Conservation (phyloP, 2,329 filamentous ascomycete genomes). For the Akanthomyces lecanii region DNA sequence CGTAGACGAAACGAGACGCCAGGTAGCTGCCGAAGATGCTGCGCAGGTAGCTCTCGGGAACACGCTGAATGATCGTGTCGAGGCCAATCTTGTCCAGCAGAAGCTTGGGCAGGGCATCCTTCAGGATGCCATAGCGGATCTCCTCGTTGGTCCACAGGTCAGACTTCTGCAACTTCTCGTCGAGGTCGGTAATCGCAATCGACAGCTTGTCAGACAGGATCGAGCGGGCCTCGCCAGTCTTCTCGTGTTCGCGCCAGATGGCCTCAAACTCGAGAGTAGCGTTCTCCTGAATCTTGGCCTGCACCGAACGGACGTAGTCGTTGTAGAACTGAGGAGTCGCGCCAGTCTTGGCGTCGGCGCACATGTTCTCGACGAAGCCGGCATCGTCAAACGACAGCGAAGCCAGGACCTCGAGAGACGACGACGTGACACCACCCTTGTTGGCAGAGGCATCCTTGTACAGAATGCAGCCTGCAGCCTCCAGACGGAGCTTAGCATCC, state of each 20-base stretch:
- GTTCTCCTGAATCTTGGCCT: conserved; percentile 86
- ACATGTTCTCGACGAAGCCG: conserved; percentile 91
- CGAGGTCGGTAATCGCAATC: conserved; percentile 88
- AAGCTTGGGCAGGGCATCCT: conserved; percentile 79
- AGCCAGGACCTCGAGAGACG: conserved; percentile 91
- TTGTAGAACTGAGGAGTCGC: conserved; percentile 86
- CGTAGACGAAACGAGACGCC: conserved; percentile 92
- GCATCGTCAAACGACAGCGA: conserved; percentile 90
- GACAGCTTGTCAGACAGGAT: conserved; percentile 90
- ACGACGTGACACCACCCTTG: conserved; percentile 97
- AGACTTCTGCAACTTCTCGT: conserved; percentile 92
- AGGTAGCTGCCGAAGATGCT: conserved; percentile 96
- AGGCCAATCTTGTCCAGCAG: conserved; percentile 87
- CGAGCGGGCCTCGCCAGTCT: conserved; percentile 73
- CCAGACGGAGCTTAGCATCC: conserved; percentile 90
- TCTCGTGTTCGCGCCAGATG: conserved; percentile 90
- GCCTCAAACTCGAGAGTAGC: conserved; percentile 94
- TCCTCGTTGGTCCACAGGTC: conserved; percentile 83
- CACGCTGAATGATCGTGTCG: conserved; percentile 78
- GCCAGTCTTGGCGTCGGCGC: conserved; percentile 63
- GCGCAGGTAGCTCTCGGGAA: conserved; percentile 87
- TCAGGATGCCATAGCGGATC: conserved; percentile 72
- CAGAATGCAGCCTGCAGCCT: conserved; percentile 89
- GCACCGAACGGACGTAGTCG: conserved; percentile 86
- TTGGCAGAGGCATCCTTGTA: conserved; percentile 99